Base-by-base conservation (phyloP, 2,329 filamentous ascomycete species). In the Graphiopsis chlorocephala region DNA sequence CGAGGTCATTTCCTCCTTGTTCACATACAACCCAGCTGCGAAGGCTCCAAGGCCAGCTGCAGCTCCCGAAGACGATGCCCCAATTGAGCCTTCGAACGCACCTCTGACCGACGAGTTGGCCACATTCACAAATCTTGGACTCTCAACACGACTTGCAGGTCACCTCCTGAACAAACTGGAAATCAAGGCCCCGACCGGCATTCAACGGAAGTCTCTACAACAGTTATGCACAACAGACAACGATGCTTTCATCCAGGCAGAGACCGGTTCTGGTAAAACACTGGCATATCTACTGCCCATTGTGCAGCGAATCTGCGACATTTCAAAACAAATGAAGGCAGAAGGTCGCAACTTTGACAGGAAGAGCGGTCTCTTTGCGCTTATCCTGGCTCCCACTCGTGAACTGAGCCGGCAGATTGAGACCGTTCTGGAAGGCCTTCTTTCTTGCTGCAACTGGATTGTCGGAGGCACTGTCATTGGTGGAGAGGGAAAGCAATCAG, bases 261-360 rank as follows among this genome's bases (percentile, higher is more conserved):
- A 99, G 79, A 99, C 95, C 0, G 95, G 95, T 70, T 99, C 95
- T 0, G 95, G 95, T 79, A 99, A 99, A 80, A 99, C 95, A 0
- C 80, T 99, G 66, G 92, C 95, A n/a, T 99, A 99, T 76, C 84
- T 99, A 4, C 81, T 99, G 7, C 95, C 95, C 1, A 90, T 99
- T 55, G 88, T 99, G 25, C 92, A 99, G 75, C 86, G 93, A 26
- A 90, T 99, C 23, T 86, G 97, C 77, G 85, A 88, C 15, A 84
- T 98, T 31, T 91, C 83, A 70, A 85, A 76, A 74, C 77, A 76
- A 64, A 80, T 79, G 76, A 80, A 78, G 72, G 74, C 78, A 64
- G 73, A 70, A 68, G 73, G 70, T n/a, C 70, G 76, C 14, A 72
- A 80, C 70, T 86, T 97, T 53, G 89, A 93, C 72, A 85, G 95